These are phyloP conservation scores for Crucibulum parvulum DNA, from an alignment of 1,284 basidiomycete species.

Conservation along the genomic window DNA sequence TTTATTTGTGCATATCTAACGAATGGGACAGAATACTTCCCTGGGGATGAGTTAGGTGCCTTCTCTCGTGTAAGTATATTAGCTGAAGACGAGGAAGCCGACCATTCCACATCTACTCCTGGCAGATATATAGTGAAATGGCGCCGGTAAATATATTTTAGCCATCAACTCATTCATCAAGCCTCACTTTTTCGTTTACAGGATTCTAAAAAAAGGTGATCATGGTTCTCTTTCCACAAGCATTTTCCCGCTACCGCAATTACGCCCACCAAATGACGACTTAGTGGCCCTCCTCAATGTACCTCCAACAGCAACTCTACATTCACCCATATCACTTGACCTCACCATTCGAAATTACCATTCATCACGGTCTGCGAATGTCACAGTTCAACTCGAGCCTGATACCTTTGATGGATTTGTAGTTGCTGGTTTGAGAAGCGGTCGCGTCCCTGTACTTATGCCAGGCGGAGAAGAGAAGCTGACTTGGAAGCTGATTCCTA, in stretches of 20 bases:
- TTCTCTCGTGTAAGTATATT: constrained; percentile 58
- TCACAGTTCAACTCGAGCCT: constrained; percentile 71
- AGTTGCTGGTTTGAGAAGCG: constrained; percentile 71
- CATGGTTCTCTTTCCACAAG: constrained; percentile 53
- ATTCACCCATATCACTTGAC: constrained; percentile 60
- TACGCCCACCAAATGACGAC: constrained; percentile 62
- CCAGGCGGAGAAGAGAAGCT: constrained; percentile 72
- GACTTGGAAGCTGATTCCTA: constrained; percentile 69
- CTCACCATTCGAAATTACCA: constrained; percentile 73
- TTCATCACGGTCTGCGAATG: constrained; percentile 64
- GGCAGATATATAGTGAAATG: constrained; percentile 70
- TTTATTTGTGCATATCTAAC: constrained; percentile 1
- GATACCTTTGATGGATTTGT: constrained; percentile 73
- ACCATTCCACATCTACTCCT: constrained; percentile 48
- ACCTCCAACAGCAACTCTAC: constrained; percentile 66
- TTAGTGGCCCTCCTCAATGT: constrained; percentile 70
- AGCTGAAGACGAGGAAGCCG: constrained; percentile 46
- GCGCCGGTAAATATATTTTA: constrained; percentile 58
- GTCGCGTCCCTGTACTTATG: constrained; percentile 69
- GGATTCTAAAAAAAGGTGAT: constrained; percentile 49
- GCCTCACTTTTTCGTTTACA: constrained; percentile 20
- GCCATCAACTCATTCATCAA: background rate
- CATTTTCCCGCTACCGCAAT: constrained; percentile 59
- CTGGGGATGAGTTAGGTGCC: constrained; percentile 69
- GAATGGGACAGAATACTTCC: constrained; percentile 55